Conservation (phyloP, 768 basidiomycete genomes). For the Leccinellum luteum region DNA sequence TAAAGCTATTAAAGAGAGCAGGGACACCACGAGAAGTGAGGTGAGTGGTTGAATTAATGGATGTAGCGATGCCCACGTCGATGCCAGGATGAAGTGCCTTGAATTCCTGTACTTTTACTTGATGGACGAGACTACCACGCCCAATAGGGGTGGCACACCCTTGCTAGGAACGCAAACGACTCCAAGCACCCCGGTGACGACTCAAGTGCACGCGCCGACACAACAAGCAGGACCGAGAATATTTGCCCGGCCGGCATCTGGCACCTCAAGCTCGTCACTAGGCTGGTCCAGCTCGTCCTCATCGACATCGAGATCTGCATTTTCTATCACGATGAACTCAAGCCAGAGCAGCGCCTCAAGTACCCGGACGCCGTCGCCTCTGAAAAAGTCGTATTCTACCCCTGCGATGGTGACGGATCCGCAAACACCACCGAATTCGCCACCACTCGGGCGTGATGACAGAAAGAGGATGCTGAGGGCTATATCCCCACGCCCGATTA, state of each 20-base stretch:
- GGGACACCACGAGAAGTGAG: constrained; percentile 85
- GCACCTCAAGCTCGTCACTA: constrained; percentile 17
- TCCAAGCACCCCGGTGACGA: constrained; percentile 30
- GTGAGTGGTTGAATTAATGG: constrained; percentile 57
- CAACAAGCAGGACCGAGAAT: constrained; percentile 22
- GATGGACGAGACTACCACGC: constrained; percentile 64
- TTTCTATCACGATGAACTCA: constrained; percentile 40
- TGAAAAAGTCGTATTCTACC: constrained; percentile 35
- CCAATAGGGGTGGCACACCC: constrained; percentile 5
- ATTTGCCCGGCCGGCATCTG: constrained; percentile 23
- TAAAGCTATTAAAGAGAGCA: constrained; percentile 84
- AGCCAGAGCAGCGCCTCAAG: constrained; percentile 24
- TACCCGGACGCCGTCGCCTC: constrained; percentile 39
- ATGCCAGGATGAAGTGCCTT: constrained; percentile 85
- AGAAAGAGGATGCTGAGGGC: constrained; percentile 21
- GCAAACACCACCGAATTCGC: constrained; percentile 24
- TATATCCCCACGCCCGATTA: constrained; percentile 43
- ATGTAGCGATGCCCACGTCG: constrained; percentile 1
- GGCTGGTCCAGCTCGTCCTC: constrained; percentile 26
- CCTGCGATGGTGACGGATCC: constrained; percentile 17
- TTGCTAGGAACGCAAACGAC: constrained; percentile 28
- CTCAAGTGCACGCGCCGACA: constrained; percentile 24
- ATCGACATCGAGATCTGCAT: constrained; percentile 35
- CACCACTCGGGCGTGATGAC: constrained; percentile 26
- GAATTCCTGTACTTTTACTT: constrained; percentile 96